phyloP scores from a whole-genome alignment of 768 basidiomycete genomes.

The Lentinus tigrinus region DNA sequence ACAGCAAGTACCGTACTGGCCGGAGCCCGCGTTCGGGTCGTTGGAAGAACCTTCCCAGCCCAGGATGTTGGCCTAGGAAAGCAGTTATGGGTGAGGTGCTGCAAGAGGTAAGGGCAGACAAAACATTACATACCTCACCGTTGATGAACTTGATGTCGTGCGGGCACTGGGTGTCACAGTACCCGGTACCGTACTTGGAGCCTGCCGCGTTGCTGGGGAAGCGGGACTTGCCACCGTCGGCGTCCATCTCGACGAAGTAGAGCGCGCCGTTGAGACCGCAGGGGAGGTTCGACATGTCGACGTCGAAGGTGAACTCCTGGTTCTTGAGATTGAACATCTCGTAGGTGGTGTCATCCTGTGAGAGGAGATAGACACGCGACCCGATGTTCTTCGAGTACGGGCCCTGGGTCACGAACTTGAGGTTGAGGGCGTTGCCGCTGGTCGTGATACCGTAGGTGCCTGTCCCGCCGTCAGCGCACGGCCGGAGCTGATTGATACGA shows the following conservation, averaged over 20 bases:
- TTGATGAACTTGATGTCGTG: constrained; percentile 60
- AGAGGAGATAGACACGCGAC: constrained; percentile 50
- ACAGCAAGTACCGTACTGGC: constrained; percentile 32
- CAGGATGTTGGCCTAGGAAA: constrained; percentile 29
- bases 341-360: constrained; percentile 38
- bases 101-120: not conserved
- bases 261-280: constrained; percentile 63
- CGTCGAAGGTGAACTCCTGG: constrained; percentile 60
- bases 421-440: constrained; percentile 30
- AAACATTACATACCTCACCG: constrained; percentile 40
- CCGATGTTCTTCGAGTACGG: constrained; percentile 32
- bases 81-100: constrained; percentile 5
- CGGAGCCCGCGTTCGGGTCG: constrained; percentile 29
- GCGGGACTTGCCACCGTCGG: constrained; percentile 50
- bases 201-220: constrained; percentile 57
- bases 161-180: constrained; percentile 64
- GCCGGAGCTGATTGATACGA: too few relatives aligned
- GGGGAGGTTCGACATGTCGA: constrained; percentile 55
- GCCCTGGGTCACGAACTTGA: constrained; percentile 33
- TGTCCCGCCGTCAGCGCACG: constrained; percentile 1
- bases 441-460: constrained; percentile 38
- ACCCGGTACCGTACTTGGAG: constrained; percentile 63
- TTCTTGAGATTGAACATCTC: constrained; percentile 50
- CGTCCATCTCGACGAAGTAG: constrained; percentile 61
- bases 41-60: constrained; percentile 26